Evolutionary conservation across 768 basidiomycete genomes (phyloP).

Genomic region (Mycena venus): DNA sequence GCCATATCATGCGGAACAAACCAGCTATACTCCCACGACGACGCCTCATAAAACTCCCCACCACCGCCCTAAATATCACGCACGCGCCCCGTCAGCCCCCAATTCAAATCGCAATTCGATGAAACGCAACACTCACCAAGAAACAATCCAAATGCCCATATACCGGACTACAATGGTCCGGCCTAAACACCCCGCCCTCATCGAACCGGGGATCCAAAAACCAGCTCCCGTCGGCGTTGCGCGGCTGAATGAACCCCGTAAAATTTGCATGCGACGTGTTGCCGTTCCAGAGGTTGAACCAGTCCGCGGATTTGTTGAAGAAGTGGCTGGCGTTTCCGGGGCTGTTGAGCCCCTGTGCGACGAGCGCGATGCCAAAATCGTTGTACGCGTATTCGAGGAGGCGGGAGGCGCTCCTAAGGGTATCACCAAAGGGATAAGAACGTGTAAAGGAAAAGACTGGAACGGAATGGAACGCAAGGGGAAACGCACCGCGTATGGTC

Average conservation of each 20-base stretch:
- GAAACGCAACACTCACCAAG: constrained; percentile 1
- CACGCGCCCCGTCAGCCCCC: too few relatives aligned
- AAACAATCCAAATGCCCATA: constrained; percentile 30
- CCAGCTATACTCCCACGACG: constrained; percentile 32
- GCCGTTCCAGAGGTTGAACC: constrained; percentile 32
- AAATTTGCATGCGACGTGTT: constrained; percentile 16
- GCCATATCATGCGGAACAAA: constrained; percentile 34
- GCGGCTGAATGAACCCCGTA: constrained; percentile 30
- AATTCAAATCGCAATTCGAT: not conserved
- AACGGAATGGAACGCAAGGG: not conserved
- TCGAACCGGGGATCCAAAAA: constrained; percentile 13
- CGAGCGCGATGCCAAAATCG: constrained; percentile 31
- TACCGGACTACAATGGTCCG: constrained; percentile 34
- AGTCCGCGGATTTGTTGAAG: constrained; percentile 26
- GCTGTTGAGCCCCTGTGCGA: constrained; percentile 31
- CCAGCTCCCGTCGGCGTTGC: constrained; percentile 25
- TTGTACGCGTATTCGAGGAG: constrained; percentile 34
- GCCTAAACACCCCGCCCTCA: constrained; percentile 13
- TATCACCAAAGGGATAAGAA: too few relatives aligned
- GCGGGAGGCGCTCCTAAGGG: constrained; percentile 35
- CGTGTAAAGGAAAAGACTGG: not conserved
- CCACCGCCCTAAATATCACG: constrained; percentile 26
- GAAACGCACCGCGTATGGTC: constrained; percentile 12
- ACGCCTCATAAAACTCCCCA: constrained; percentile 33
- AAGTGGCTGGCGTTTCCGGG: constrained; percentile 16